Conservation (phyloP, 768 basidiomycete genomes). For the Russula sp. region DNA sequence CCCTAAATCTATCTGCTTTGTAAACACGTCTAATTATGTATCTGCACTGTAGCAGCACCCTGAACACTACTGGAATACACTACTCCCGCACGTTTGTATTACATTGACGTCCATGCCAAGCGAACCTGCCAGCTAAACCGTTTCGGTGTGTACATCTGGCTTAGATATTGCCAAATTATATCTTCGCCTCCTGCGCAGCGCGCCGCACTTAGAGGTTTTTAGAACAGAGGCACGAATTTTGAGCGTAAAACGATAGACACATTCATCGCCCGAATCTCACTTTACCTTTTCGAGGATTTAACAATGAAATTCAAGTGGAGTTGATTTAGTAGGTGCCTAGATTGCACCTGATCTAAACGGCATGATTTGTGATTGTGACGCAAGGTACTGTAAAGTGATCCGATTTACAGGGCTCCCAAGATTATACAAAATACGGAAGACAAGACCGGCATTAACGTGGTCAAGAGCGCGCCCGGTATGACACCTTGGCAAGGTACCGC, state of each 20-base stretch:
- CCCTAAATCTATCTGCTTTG: constrained; percentile 1
- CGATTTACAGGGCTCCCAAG: background rate
- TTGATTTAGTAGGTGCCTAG: background rate
- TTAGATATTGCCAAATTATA: background rate
- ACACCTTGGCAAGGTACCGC: background rate
- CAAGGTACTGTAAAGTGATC: background rate
- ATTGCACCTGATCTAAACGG: too few relatives aligned
- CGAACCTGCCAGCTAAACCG: background rate
- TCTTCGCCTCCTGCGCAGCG: background rate
- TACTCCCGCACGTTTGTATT: background rate
- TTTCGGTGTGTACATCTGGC: background rate
- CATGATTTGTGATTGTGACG: too few relatives aligned
- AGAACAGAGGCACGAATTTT: background rate
- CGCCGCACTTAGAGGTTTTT: background rate
- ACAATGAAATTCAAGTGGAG: background rate
- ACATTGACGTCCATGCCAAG: background rate
- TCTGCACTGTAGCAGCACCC: background rate
- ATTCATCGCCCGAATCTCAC: background rate
- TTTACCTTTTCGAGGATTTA: constrained; percentile 6
- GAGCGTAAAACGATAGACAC: background rate
- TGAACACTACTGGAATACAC: background rate
- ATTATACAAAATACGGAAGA: background rate
- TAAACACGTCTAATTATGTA: background rate
- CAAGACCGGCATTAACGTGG: background rate
- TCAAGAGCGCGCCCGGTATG: background rate